Evolutionary conservation across 768 basidiomycete species (phyloP).

Genomic region (Cubamyces lactineus): DNA sequence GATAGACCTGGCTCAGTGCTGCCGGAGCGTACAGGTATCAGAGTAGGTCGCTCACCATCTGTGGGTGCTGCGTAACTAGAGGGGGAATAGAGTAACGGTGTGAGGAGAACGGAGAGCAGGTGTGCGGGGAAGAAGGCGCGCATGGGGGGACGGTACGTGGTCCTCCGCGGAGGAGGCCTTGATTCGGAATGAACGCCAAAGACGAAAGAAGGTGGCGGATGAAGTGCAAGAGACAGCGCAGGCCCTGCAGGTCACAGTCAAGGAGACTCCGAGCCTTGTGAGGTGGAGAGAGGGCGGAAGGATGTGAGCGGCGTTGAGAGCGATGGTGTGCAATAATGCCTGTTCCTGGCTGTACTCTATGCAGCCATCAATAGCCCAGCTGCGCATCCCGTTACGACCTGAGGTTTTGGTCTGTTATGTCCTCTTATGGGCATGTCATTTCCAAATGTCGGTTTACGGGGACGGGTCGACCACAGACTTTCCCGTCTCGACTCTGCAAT

Average conservation of each 20-base stretch:
- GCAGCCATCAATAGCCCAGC: neutral
- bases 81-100: conserved; percentile 12
- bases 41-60: conserved; percentile 23
- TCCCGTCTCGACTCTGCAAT: too few species aligned
- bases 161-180: conserved; percentile 1
- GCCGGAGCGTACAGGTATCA: neutral
- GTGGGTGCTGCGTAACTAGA: conserved; percentile 33
- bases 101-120: conserved; percentile 20
- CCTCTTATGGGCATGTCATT: neutral
- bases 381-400: neutral
- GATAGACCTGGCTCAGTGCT: neutral
- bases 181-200: neutral
- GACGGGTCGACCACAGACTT: neutral
- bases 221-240: neutral
- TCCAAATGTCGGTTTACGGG: neutral
- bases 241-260: neutral
- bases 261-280: neutral
- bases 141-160: conserved; percentile 15
- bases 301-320: neutral
- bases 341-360: neutral
- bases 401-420: neutral
- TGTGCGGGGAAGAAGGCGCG: conserved; percentile 16
- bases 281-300: neutral
- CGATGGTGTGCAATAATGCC: neutral
- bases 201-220: neutral